Percentiles rank a stretch among this genome's conserved stretches.
Evolutionary conservation across 2,329 filamentous ascomycete species (phyloP).

Genomic region (Cordyceps pruinosa): DNA sequence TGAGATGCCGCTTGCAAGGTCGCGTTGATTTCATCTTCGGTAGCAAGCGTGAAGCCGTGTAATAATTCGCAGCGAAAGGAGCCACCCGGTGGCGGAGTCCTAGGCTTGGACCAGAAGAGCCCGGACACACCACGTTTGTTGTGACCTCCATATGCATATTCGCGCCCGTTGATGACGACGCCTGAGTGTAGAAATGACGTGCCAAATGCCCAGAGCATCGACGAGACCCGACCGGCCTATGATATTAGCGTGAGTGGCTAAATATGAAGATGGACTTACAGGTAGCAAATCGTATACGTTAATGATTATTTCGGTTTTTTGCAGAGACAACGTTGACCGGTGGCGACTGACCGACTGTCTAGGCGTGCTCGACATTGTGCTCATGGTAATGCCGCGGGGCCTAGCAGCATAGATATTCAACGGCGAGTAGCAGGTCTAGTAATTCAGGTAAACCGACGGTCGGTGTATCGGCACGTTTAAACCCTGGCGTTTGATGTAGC

Average conservation of each 20-base stretch:
- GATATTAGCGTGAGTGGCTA: background rate
- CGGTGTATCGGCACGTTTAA: background rate
- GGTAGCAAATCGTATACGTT: conserved; percentile 73
- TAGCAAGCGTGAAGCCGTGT: conserved; percentile 69
- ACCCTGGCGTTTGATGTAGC: background rate
- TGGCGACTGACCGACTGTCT: conserved; percentile 36
- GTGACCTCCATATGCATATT: conserved; percentile 84
- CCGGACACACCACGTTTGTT: conserved; percentile 63
- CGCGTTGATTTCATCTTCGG: conserved; percentile 60
- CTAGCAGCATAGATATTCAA: background rate
- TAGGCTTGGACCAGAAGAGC: conserved; percentile 75
- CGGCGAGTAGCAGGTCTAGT: background rate
- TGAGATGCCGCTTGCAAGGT: conserved; percentile 63
- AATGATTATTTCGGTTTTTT: conserved; percentile 67
- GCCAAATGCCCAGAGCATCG: conserved; percentile 69
- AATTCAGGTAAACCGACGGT: background rate
- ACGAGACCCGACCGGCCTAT: conserved; percentile 67
- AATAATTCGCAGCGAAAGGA: conserved; percentile 69
- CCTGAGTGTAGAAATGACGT: conserved; percentile 75
- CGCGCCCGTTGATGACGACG: conserved; percentile 70
- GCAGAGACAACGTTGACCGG: conserved; percentile 59
- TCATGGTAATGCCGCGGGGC: background rate
- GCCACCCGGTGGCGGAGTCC: conserved; percentile 65
- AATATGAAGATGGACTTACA: conserved; percentile 35
- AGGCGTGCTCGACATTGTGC: conserved; percentile 12